phyloP scores from a whole-genome alignment of 805 yeast genomes.

The Komagataella pseudopastoris region DNA sequence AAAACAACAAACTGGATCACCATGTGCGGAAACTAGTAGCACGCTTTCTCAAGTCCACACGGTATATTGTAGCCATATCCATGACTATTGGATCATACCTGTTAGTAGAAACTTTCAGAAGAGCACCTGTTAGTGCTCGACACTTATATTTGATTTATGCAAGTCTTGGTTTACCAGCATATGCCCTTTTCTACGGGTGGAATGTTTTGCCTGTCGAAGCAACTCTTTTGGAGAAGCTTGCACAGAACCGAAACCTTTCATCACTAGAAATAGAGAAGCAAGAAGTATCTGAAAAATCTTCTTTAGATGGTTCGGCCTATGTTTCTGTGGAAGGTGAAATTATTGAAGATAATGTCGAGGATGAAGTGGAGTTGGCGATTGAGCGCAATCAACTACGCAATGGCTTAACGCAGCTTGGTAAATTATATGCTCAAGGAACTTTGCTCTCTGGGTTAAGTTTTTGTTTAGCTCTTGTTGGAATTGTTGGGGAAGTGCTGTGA shows the following conservation, averaged over 20 bases:
- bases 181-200: slow-evolving; percentile 18
- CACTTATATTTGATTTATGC: slow-evolving; percentile 69
- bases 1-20: neutral
- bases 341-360: slow-evolving; percentile 14
- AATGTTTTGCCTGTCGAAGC: slow-evolving; percentile 14
- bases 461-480: slow-evolving; percentile 37
- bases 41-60: neutral
- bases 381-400: slow-evolving; percentile 20
- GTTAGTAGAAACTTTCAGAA: slow-evolving; percentile 40
- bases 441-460: slow-evolving; percentile 31
- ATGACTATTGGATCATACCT: slow-evolving; percentile 36
- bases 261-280: slow-evolving; percentile 5
- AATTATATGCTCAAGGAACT: slow-evolving; percentile 26
- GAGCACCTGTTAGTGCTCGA: slow-evolving; percentile 39
- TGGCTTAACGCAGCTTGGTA: slow-evolving; percentile 19
- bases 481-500: slow-evolving; percentile 32
- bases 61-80: slow-evolving; percentile 9
- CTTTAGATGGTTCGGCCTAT: slow-evolving; percentile 31
- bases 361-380: slow-evolving; percentile 25
- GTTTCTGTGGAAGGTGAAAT: slow-evolving; percentile 22
- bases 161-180: slow-evolving; percentile 34
- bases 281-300: slow-evolving; percentile 20
- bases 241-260: neutral
- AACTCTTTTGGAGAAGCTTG: slow-evolving; percentile 8
- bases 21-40: neutral